Conservation (phyloP, 2,329 filamentous ascomycete genomes). For the Fusarium longipes region DNA sequence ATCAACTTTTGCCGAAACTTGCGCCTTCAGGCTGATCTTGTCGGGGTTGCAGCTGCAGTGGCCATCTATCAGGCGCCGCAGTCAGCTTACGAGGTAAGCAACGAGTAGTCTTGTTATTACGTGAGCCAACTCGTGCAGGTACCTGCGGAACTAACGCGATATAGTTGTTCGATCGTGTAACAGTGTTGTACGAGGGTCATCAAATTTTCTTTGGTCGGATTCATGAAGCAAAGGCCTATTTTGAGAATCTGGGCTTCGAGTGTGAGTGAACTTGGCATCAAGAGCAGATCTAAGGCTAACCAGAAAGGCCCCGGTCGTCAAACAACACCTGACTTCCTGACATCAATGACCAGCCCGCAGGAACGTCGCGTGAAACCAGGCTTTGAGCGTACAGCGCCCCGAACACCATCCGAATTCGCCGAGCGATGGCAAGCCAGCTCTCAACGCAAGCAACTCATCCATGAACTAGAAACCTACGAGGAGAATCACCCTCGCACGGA, state of each 20-base stretch:
- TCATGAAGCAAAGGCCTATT: constrained; percentile 68
- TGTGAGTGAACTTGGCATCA: constrained; percentile 3
- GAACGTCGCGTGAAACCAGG: constrained; percentile 51
- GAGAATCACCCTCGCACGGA: constrained; percentile 30
- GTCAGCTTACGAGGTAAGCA: constrained; percentile 62
- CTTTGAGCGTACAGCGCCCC: constrained; percentile 49
- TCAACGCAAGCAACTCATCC: constrained; percentile 44
- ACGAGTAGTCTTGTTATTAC: background rate
- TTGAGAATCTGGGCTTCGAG: constrained; percentile 57
- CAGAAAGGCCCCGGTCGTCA: constrained; percentile 42
- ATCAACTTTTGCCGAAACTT: constrained; percentile 46
- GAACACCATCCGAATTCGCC: constrained; percentile 54
- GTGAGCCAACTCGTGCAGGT: background rate
- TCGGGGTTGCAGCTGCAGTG: constrained; percentile 45
- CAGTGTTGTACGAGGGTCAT: constrained; percentile 74
- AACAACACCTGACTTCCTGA: constrained; percentile 46
- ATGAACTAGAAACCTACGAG: constrained; percentile 48
- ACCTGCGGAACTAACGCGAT: constrained; percentile 53
- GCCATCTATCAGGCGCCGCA: constrained; percentile 72
- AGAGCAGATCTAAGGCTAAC: background rate
- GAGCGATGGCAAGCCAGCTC: constrained; percentile 48
- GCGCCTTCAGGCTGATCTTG: constrained; percentile 44
- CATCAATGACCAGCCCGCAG: constrained; percentile 57
- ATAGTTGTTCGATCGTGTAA: constrained; percentile 73
- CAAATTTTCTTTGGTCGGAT: constrained; percentile 74